Evolutionary conservation across 1,284 basidiomycete genomes (phyloP), one percentile per base, ranked within the genome.

Genomic region (Prillingera fragicola): DNA sequence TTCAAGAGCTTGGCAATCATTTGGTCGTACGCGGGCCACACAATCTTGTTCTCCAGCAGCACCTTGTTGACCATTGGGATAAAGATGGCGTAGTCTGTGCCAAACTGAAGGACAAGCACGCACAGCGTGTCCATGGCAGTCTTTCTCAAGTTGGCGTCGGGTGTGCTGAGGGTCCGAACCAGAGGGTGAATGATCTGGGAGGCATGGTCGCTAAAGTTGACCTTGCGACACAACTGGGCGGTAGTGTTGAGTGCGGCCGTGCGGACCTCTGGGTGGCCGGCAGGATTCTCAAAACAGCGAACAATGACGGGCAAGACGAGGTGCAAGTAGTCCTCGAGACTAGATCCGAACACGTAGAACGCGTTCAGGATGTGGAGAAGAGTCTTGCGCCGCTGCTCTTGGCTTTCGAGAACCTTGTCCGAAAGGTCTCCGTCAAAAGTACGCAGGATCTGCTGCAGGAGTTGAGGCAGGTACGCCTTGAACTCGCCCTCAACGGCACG

Each of bases 121-220:
- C 90, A 92, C 2, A 99, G 74, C 1, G 92, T 89, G 57, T 97
- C 92, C 84, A 98, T 85, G 8, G 92, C 87, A 0, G 87, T 82
- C 67, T 79, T 79, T 24, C 88, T 79, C 35, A 98, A 75, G 50
- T 98, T 94, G 14, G 63, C 51, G 43, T 87, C 86, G 53, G 79
- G 84, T n/a, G 77, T 77, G 32, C 84, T 82, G 41, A 99, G 74
- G 4, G 96, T 86, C 34, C 95, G 81, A 29, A 92, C 85, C 13
- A 99, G 77, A 3, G 95, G 94, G 62, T 97, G 95, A 19, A 99
- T 88, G 60, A 98, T 96, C 35, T 94, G 81, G 15, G 91, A 95
- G 8, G 94, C 91, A 61, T 98, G 92, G 63, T 98, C 95, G n/a
- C 88, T 92, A 65, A 99, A 96, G 72, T 98, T 97, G 60, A 98